phyloP scores from a whole-genome alignment of 129 eudicot genomes.

The Gnaphalium uliginosum region DNA sequence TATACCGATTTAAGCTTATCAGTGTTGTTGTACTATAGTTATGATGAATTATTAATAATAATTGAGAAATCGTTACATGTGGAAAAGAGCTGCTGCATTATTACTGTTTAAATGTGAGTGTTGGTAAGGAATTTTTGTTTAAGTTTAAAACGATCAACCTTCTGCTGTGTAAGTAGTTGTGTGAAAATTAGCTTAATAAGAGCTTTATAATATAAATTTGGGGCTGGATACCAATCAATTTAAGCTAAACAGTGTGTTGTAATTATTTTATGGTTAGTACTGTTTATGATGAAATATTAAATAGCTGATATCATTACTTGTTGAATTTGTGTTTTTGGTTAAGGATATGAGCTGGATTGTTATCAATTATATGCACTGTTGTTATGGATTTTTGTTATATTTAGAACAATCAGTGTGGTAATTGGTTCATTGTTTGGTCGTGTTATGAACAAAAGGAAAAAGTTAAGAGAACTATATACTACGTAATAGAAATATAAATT shows the following conservation, averaged over 20 bases:
- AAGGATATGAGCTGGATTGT: not conserved
- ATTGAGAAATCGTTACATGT: not conserved
- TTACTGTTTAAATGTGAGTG: not conserved
- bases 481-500: too few relatives aligned
- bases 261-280: not conserved
- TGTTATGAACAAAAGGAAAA: not conserved
- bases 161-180: not conserved
- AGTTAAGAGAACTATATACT: too few relatives aligned
- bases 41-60: not conserved
- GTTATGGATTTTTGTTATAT: not conserved
- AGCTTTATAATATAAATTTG: not conserved
- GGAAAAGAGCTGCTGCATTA: not conserved
- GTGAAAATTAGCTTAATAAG: not conserved
- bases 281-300: not conserved
- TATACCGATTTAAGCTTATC: not conserved
- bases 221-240: not conserved
- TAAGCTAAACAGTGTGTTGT: not conserved
- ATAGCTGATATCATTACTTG: not conserved
- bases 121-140: not conserved
- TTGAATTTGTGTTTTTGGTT: not conserved
- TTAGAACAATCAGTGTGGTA: not conserved
- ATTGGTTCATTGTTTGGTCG: not conserved
- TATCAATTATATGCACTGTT: not conserved
- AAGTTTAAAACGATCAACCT: not conserved
- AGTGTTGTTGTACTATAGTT: not conserved